Evolutionary conservation across 257 asterid species (phyloP), one percentile per base, ranked within the genome.

Genomic region (Penstemon eatonii): DNA sequence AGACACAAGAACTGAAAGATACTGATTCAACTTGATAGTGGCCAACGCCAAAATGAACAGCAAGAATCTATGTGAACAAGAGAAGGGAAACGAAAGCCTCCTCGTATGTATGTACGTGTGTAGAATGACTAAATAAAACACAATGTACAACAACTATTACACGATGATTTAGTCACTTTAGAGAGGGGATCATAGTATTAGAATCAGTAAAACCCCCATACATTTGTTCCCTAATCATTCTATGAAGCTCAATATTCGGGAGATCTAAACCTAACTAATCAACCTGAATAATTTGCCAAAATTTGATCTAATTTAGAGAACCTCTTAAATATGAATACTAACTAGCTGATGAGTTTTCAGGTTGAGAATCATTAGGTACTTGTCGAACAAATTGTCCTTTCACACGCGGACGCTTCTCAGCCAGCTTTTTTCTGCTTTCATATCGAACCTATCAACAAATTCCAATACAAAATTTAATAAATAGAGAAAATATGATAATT

Each of bases 311-410:
- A 13, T 18, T 57, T 13, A 51, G 51, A 45, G 64, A 60, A 46
- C 50, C 60, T 60, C 33, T 18, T 66, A 56, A 76, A 63, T 49
- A 8, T 65, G 44, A 63, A 42, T 42, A 39, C 62, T 73, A 63
- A 78, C 75, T 53, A 56, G 74, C 76, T 57, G 65, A 70, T 58
- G 80, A 68, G 77, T 78, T 78, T 52, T 75, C 86, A 3, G 81
- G 71, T 46, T 80, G 81, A 57, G 72, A 52, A 38, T 88, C 89
- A 54, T 77, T 69, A 41, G 75, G 80, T 38, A 56, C 66, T 56
- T 86, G 96, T 7, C 97, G 92, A 76, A 91, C 91, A 73, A 91
- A 91, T 66, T 91, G 97, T 19, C 97, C 97, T 71, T 86, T 91
- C 65, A 91, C 88, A 49, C 97, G 82, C 5, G 95, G 97, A 3